Evolutionary conservation across 495 filamentous ascomycete species (phyloP).

Genomic region (Geoglossum glabrum): DNA sequence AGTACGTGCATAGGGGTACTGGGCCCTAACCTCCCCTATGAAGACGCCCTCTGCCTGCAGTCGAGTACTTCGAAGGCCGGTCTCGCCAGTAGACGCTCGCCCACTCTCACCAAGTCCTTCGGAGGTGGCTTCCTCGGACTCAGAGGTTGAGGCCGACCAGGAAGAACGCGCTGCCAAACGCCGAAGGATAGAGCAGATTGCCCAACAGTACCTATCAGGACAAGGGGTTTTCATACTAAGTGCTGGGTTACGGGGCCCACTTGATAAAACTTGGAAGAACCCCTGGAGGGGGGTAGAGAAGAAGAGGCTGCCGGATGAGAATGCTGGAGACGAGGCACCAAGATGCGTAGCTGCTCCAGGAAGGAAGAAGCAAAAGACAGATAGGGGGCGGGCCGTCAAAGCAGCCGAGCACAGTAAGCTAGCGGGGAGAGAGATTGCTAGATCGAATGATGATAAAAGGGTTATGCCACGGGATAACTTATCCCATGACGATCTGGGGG

Average conservation of each 20-base stretch:
- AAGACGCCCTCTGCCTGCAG: slow-evolving; percentile 6
- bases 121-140: slow-evolving; percentile 28
- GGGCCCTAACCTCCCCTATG: neutral
- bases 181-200: slow-evolving; percentile 36
- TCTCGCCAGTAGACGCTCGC: slow-evolving; percentile 23
- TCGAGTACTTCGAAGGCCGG: slow-evolving; percentile 17
- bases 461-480: neutral
- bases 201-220: slow-evolving; percentile 36
- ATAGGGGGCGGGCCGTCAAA: neutral
- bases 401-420: neutral
- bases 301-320: neutral
- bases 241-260: slow-evolving; percentile 40
- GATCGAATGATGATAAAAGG: neutral
- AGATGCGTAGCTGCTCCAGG: neutral
- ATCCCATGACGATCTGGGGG: neutral
- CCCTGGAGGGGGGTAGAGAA: slow-evolving; percentile 26
- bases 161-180: slow-evolving; percentile 27
- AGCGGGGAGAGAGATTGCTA: neutral
- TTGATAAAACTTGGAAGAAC: slow-evolving; percentile 42
- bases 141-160: slow-evolving; percentile 37
- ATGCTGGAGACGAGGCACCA: neutral
- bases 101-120: slow-evolving; percentile 19
- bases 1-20: neutral
- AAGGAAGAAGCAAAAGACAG: neutral
- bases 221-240: slow-evolving; percentile 37